Evolutionary conservation across 179 eudicot species (phyloP).

Genomic region (Nepenthes alata): DNA sequence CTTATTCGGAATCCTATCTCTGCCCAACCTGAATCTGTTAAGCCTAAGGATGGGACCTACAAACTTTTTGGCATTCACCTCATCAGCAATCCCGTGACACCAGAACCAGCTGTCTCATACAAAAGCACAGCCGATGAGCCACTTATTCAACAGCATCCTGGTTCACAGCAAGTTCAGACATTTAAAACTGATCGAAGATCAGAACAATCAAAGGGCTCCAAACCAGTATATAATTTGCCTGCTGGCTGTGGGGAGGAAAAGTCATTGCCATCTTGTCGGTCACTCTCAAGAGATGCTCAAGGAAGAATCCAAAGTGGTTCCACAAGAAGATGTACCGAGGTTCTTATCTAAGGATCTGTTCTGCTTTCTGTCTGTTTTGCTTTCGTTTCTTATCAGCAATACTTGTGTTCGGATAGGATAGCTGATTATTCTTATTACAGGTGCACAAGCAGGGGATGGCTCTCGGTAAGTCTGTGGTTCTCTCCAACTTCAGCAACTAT

Average conservation of each 20-base stretch:
- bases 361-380: not conserved
- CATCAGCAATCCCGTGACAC: conserved; percentile 23
- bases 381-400: not conserved
- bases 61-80: conserved; percentile 83
- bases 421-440: conserved; percentile 23
- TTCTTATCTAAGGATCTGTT: conserved; percentile 6
- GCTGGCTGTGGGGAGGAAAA: conserved; percentile 38
- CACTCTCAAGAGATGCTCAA: conserved; percentile 26
- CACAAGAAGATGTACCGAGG: conserved; percentile 86
- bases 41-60: conserved; percentile 61
- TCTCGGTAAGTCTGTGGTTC: conserved; percentile 94
- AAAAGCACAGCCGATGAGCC: conserved; percentile 21
- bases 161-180: conserved; percentile 19
- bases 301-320: conserved; percentile 48
- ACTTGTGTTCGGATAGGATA: not conserved
- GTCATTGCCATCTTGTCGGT: conserved; percentile 18
- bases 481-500: conserved; percentile 65
- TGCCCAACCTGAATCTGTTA: conserved; percentile 29
- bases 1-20: conserved; percentile 18
- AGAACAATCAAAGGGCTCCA: conserved; percentile 39
- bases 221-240: conserved; percentile 25
- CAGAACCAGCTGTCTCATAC: conserved; percentile 19
- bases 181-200: conserved; percentile 32
- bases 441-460: conserved; percentile 93
- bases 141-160: conserved; percentile 18